phyloP scores from a whole-genome alignment of 163 green algal species.

The Scenedesmus sp. region DNA sequence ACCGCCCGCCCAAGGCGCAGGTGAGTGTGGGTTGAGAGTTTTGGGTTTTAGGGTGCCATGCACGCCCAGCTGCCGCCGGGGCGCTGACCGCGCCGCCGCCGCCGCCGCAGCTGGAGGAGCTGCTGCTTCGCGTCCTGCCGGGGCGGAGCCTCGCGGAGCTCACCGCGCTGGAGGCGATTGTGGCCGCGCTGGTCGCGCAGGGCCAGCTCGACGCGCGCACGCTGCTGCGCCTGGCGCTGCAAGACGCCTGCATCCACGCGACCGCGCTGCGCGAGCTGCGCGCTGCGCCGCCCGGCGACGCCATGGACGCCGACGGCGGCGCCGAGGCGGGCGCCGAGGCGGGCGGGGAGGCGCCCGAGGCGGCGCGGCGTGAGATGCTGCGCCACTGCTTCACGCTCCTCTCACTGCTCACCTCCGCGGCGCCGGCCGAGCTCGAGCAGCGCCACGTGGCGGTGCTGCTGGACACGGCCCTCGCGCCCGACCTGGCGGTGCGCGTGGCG shows the following conservation, averaged over 20 bases:
- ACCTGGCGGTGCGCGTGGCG: neutral
- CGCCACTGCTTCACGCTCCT: constrained; percentile 32
- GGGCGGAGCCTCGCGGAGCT: constrained; percentile 80
- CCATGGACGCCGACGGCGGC: constrained; percentile 12
- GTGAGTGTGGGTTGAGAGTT: no score
- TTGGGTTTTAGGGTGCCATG: no score
- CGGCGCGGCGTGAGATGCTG: neutral
- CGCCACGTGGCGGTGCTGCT: constrained; percentile 62
- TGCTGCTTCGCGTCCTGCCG: constrained; percentile 31
- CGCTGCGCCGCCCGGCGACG: neutral
- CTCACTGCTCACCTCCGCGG: constrained; percentile 29
- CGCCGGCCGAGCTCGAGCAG: neutral
- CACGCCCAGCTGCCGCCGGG: no score
- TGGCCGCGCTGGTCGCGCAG: constrained; percentile 29
- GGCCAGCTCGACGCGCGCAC: constrained; percentile 2
- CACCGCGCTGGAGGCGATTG: constrained; percentile 68
- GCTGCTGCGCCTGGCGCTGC: neutral
- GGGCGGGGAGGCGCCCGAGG: neutral
- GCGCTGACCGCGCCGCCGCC: neutral
- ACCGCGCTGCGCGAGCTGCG: constrained; percentile 67
- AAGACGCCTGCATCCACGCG: constrained; percentile 9
- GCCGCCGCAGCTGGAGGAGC: constrained; percentile 15
- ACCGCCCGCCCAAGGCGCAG: no score
- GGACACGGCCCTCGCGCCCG: constrained; percentile 45
- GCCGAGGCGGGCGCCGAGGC: neutral